Evolutionary conservation across 495 filamentous ascomycete genomes (phyloP).

Genomic region (Neurospora intermedia): DNA sequence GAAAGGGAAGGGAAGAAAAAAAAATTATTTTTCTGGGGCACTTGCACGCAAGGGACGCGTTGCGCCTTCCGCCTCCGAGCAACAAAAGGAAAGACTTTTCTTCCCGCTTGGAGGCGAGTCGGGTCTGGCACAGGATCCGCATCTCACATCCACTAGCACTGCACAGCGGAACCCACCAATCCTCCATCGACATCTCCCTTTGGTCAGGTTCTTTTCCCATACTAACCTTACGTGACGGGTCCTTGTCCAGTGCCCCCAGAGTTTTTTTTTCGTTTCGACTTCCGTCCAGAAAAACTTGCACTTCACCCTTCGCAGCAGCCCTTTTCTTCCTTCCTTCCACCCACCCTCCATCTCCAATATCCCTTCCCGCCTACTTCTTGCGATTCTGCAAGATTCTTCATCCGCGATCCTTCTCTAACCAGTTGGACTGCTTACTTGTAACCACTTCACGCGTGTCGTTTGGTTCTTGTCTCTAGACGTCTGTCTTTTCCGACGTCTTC

Average conservation of each 20-base stretch:
- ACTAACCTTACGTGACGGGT: not conserved
- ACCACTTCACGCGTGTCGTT: not conserved
- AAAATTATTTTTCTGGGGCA: not conserved
- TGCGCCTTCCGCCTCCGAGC: not conserved
- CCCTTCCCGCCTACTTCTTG: not conserved
- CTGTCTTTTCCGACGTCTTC: not conserved
- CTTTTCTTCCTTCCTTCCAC: not conserved
- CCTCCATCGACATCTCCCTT: not conserved
- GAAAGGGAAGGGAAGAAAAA: not conserved
- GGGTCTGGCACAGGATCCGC: not conserved
- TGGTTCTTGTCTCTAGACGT: not conserved
- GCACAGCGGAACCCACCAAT: not conserved
- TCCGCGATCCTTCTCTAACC: not conserved
- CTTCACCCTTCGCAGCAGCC: not conserved
- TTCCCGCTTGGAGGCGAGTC: not conserved
- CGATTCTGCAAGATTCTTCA: not conserved
- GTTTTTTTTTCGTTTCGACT: not conserved
- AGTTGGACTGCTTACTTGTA: not conserved
- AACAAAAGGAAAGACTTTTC: not conserved
- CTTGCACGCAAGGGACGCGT: not conserved
- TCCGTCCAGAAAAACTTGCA: not conserved
- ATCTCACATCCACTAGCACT: not conserved
- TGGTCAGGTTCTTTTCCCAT: not conserved
- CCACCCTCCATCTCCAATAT: not conserved
- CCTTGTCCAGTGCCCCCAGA: not conserved